phyloP scores from a whole-genome alignment of 2,329 filamentous ascomycete genomes.

The Trichoderma hamatum region DNA sequence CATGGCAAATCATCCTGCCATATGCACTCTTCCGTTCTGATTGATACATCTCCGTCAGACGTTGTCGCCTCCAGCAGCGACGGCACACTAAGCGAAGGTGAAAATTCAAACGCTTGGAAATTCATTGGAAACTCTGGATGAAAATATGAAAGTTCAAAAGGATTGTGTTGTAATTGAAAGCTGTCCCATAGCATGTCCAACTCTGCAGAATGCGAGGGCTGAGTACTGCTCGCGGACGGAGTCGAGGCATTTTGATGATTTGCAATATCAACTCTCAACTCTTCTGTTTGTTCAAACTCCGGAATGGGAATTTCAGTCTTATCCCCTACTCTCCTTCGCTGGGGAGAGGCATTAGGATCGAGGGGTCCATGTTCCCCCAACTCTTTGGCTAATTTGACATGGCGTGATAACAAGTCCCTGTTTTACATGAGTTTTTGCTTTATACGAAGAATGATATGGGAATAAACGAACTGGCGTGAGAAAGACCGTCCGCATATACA shows the following conservation, averaged over 20 bases:
- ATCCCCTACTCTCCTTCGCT: neutral
- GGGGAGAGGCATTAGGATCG: neutral
- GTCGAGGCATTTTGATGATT: neutral
- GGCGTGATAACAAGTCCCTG: constrained; percentile 15
- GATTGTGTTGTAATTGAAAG: constrained; percentile 10
- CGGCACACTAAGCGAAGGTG: neutral
- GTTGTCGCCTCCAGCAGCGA: neutral
- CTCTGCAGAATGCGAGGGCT: neutral
- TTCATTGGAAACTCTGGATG: constrained; percentile 10
- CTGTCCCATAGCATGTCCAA: constrained; percentile 20
- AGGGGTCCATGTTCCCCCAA: constrained; percentile 11
- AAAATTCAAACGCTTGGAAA: constrained; percentile 3
- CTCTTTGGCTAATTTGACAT: constrained; percentile 19
- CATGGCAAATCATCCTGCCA: constrained; percentile 21
- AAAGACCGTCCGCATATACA: constrained; percentile 22
- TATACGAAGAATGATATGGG: neutral
- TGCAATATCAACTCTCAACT: neutral
- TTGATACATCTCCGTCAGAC: neutral
- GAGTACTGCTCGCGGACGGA: neutral
- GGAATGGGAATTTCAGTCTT: neutral
- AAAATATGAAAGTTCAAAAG: constrained; percentile 4
- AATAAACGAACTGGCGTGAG: constrained; percentile 12
- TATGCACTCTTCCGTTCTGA: constrained; percentile 11
- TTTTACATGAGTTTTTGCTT: neutral
- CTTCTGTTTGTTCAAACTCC: neutral